Evolutionary conservation across 495 filamentous ascomycete species (phyloP).

Genomic region (Penicillium cosmopolitanum): DNA sequence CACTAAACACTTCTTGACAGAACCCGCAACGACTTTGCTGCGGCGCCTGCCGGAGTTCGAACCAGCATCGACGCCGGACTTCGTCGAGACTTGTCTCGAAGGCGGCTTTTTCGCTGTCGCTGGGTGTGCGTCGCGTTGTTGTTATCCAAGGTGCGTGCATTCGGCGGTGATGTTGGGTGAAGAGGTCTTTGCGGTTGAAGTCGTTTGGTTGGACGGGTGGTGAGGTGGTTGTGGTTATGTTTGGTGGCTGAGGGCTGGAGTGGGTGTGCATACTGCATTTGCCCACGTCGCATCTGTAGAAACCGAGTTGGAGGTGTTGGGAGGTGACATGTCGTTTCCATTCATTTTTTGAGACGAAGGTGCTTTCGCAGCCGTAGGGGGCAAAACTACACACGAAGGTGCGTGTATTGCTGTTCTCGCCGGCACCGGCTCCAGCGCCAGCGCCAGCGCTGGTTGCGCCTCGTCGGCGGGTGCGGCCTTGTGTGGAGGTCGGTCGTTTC

Average conservation of each 20-base stretch:
- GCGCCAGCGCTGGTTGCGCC: conserved; percentile 21
- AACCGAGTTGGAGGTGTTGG: conserved; percentile 77
- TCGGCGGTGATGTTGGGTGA: conserved; percentile 89
- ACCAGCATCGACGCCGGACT: conserved; percentile 57
- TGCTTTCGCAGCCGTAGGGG: conserved; percentile 80
- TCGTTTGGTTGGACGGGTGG: conserved; percentile 52
- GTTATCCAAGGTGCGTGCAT: conserved; percentile 71
- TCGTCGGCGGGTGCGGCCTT: conserved; percentile 17
- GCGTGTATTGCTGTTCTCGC: conserved; percentile 48
- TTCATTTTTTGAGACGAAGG: conserved; percentile 92
- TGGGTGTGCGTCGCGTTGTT: conserved; percentile 31
- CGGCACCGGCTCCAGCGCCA: too few species aligned
- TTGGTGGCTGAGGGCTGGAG: neutral
- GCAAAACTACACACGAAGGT: conserved; percentile 82
- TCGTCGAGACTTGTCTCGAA: conserved; percentile 35
- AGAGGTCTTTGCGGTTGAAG: conserved; percentile 93
- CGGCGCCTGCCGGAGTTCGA: conserved; percentile 63
- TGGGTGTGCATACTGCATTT: conserved; percentile 50
- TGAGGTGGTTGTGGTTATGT: neutral
- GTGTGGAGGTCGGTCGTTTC: conserved; percentile 10
- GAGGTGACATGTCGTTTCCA: conserved; percentile 91
- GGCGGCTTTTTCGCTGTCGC: conserved; percentile 39
- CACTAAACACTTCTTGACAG: conserved; percentile 65
- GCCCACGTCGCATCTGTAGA: conserved; percentile 79
- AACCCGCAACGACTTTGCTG: conserved; percentile 66